Percentiles rank a stretch among this genome's conserved stretches.
Conservation (phyloP, 129 eudicot genomes). For the Ambrosia artemisiifolia region DNA sequence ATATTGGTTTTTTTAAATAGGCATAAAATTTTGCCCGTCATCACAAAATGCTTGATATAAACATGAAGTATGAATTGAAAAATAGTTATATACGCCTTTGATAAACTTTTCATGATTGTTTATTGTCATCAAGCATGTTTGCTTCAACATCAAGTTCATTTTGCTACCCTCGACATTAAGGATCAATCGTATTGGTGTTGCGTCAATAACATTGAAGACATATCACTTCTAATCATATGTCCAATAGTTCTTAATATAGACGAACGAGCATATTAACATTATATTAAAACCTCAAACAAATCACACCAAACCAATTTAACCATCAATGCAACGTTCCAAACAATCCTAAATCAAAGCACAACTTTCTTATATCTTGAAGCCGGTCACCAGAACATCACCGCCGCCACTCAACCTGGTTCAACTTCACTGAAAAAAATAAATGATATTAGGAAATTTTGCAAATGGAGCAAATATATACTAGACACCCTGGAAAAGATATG, state of each 20-base stretch:
- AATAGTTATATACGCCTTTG: too few species aligned
- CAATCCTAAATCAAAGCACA: slow-evolving; percentile 9
- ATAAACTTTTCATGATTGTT: too few species aligned
- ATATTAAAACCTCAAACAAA: background rate
- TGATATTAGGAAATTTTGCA: background rate
- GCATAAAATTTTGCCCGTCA: too few species aligned
- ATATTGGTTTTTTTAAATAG: too few species aligned
- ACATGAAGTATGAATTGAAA: too few species aligned
- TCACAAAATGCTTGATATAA: too few species aligned
- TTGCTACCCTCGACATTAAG: too few species aligned
- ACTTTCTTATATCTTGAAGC: background rate
- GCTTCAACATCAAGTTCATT: too few species aligned
- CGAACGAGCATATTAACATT: background rate
- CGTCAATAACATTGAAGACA: too few species aligned
- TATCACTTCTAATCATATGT: background rate
- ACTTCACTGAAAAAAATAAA: slow-evolving; percentile 32
- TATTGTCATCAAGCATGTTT: too few species aligned
- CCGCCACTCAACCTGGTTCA: slow-evolving; percentile 44
- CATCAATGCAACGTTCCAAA: background rate
- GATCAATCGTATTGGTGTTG: too few species aligned
- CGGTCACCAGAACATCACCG: slow-evolving; percentile 24
- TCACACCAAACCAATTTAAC: slow-evolving; percentile 9
- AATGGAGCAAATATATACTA: background rate
- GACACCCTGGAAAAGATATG: background rate
- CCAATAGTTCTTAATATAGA: background rate